Evolutionary conservation across 2,329 filamentous ascomycete species (phyloP), one percentile per base, ranked within the genome.

Genomic region (Alternaria brassicicola): DNA sequence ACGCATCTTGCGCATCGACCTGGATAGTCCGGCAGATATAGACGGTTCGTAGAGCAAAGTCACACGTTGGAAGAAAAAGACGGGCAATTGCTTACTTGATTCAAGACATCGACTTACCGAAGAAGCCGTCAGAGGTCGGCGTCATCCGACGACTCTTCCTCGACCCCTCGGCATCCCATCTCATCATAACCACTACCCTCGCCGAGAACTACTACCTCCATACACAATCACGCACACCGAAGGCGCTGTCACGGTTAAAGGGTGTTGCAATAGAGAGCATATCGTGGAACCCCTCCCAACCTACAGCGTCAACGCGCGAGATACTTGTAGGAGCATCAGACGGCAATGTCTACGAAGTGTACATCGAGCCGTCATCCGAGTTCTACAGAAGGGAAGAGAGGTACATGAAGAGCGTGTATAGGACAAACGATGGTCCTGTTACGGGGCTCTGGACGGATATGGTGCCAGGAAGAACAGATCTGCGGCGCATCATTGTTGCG

Each of bases 131-230:
- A 35, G 94, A 99, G 77, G 86, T 95, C 59, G 95, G 95, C 66
- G 86, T 97, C 51, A 98, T 99, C 73, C 89, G 91, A 68, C 92
- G 91, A 81, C 92, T 99, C 86, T 99, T 99, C 80, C 90, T 99
- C 73, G 95, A 99, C 74, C 94, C 95, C 26, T 97, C 94, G 10
- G 95, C 95, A 26, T 97, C 93, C 6, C 95, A 99, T 80, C 83
- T 99, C 26, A 86, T 99, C 64, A 88, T 99, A 67, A 93, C 90
- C 75, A 99, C 95, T 3, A 90, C 92, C 5, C 86, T 93, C 38
- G 93, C 93, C 75, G 95, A 99, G 78, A 98, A 96, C 80, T 99
- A 93, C 82, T 99, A 99, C 78, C 89, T 99, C 9, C 95, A 99
- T 77, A 94, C 93, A 10, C 94, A 98, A 76, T 95, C 93, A 31